Evolutionary conservation across 441 rosid species (phyloP).

Genomic region (Erodium trifolium): DNA sequence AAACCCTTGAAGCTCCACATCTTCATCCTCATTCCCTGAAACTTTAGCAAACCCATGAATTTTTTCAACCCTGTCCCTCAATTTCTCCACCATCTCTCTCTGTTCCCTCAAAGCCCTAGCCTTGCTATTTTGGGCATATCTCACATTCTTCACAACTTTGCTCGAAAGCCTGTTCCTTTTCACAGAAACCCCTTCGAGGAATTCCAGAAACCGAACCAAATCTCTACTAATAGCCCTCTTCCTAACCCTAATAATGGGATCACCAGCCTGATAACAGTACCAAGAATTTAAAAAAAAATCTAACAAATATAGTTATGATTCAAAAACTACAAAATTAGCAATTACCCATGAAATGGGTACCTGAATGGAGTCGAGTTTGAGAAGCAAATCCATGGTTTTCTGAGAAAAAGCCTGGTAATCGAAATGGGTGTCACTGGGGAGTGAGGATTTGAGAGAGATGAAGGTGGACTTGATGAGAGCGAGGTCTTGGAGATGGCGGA

Average conservation of each 20-base stretch:
- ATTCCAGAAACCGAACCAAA: conserved; percentile 50
- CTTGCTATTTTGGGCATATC: conserved; percentile 22
- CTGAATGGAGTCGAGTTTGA: conserved; percentile 64
- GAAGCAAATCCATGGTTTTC: conserved; percentile 57
- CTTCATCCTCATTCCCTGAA: conserved; percentile 39
- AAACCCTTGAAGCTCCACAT: conserved; percentile 64
- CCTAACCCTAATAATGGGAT: conserved; percentile 70
- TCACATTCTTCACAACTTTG: conserved; percentile 33
- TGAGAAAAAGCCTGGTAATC: conserved; percentile 37
- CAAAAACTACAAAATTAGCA: not conserved
- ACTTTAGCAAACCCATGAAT: conserved; percentile 34
- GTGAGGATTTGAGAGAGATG: conserved; percentile 49
- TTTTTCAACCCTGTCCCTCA: conserved; percentile 40
- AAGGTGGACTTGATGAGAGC: conserved; percentile 60
- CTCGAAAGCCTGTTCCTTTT: conserved; percentile 27
- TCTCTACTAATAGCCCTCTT: conserved; percentile 66
- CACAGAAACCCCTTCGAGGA: conserved; percentile 43
- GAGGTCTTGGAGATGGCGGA: conserved; percentile 68
- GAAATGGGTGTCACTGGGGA: conserved; percentile 40
- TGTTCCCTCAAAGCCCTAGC: conserved; percentile 26
- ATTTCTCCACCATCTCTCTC: conserved; percentile 30
- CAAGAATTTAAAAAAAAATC: conserved; percentile 14
- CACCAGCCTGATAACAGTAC: conserved; percentile 41
- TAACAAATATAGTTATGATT: not conserved
- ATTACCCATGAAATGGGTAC: conserved; percentile 26